Base-by-base conservation (phyloP, 129 eudicot species). In the Silybum marianum region DNA sequence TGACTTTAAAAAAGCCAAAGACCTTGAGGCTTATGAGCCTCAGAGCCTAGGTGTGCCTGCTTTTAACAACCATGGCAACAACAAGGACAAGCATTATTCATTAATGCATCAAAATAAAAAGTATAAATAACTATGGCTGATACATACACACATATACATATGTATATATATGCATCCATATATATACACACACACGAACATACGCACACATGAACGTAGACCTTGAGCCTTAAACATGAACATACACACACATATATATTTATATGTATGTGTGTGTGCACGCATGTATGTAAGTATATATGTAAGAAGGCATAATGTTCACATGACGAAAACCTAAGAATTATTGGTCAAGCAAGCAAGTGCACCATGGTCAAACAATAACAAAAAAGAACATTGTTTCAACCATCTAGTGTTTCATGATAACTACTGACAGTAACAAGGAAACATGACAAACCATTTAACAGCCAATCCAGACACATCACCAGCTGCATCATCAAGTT, bases 401-500 rank as follows among this genome's bases (percentile, higher is more conserved):
- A 67, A 78, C 39, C 54, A 51, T 24, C 48, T 54, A 70, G 32
- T 18, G 30, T 75, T 48, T 24, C 65, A 58, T 25, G 71, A 75
- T 42, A 74, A 65, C 14, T 38, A 46, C 34, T 18, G 10, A n/a
- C 13, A 12, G 25, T 82, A 44, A 69, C 22, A 81, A 60, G n/a
- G 32, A 46, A 16, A 78, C 68, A 25, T n/a, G 66, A 13, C 86
- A 77, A 36, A 95, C 99, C 99, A 96, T 88, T 96, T 96, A 21
- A 96, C 93, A 77, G 99, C 99, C 77, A 96, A 88, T 81, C 95
- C 99, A 85, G 99, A 96, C 54, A 96, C 97, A 73, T 96, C 99
- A 69, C 98, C 98, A 71, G 98, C 97, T 54, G 98, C 96, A 90
- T 96, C 99, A 87, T 96, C 97, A 77, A 96, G 97, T 77, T 96